These are phyloP conservation scores for Phtheirospermum japonicum DNA, from an alignment of 257 asterid genomes.

Conservation along the genomic window DNA sequence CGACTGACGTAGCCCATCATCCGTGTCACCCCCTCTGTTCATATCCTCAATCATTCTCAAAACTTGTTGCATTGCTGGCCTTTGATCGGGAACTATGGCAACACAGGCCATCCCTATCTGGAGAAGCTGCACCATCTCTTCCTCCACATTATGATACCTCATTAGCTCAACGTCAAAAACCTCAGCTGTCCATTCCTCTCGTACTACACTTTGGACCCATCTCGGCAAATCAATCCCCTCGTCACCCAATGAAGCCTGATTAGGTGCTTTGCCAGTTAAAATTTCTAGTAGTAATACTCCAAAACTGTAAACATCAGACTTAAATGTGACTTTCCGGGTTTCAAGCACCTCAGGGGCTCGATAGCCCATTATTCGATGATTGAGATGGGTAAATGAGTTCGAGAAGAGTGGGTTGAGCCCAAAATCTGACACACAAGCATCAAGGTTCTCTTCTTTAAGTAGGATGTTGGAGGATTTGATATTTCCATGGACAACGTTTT, in stretches of 20 bases:
- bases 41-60: constrained; percentile 82
- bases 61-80: constrained; percentile 79
- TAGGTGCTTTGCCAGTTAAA: constrained; percentile 84
- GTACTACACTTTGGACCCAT: constrained; percentile 94
- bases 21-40: constrained; percentile 66
- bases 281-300: constrained; percentile 88
- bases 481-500: constrained; percentile 86
- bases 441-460: constrained; percentile 67
- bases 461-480: constrained; percentile 80
- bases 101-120: constrained; percentile 93
- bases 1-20: constrained; percentile 66
- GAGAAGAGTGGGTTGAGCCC: constrained; percentile 77
- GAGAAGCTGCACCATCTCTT: constrained; percentile 93
- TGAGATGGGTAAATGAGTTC: constrained; percentile 65
- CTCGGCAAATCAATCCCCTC: constrained; percentile 77
- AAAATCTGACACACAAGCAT: constrained; percentile 67
- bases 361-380: constrained; percentile 52
- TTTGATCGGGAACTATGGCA: constrained; percentile 63
- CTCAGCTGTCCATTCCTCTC: constrained; percentile 98
- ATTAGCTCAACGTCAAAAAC: constrained; percentile 86
- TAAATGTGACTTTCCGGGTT: constrained; percentile 64
- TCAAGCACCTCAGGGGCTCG: constrained; percentile 84
- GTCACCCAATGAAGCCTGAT: constrained; percentile 68
- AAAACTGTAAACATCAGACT: constrained; percentile 91
- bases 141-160: constrained; percentile 75